phyloP scores from a whole-genome alignment of 495 filamentous ascomycete genomes.

The Cairneyella variabilis region DNA sequence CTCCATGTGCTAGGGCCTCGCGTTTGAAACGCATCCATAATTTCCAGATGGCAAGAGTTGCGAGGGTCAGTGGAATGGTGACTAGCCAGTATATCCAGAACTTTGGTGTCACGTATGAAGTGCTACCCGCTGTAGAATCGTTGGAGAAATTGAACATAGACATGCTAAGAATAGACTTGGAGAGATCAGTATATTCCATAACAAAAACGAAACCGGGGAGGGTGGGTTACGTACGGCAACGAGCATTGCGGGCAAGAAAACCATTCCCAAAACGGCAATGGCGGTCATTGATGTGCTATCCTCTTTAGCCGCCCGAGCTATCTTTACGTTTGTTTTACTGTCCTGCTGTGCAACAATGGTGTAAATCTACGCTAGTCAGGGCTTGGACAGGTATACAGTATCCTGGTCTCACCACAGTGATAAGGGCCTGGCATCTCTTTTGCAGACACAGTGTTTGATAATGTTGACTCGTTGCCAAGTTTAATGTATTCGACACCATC shows the following conservation, averaged over 20 bases:
- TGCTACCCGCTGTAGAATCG: not conserved
- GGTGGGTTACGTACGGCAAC: slow-evolving; percentile 3
- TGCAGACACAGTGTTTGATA: slow-evolving; percentile 1
- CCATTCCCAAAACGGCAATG: not conserved
- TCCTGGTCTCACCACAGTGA: not conserved
- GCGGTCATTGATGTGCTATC: slow-evolving; percentile 5
- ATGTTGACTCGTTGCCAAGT: not conserved
- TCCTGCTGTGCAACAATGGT: not conserved
- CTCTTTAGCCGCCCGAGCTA: not conserved
- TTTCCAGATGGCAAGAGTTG: not conserved
- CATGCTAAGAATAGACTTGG: slow-evolving; percentile 2
- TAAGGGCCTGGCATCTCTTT: not conserved
- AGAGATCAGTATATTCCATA: not conserved
- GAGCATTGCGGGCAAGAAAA: slow-evolving; percentile 1
- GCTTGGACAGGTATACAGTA: too few relatives aligned
- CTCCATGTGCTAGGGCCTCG: too few relatives aligned
- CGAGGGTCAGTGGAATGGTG: not conserved
- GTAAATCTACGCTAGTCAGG: slow-evolving; percentile 1
- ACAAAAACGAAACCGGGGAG: too few relatives aligned
- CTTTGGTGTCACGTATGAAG: not conserved
- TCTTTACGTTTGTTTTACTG: not conserved
- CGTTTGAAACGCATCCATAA: too few relatives aligned
- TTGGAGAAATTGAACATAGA: slow-evolving; percentile 5
- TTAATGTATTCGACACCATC: not conserved
- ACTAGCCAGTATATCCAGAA: slow-evolving; percentile 9